Percentiles rank a stretch among this genome's conserved stretches.
Conservation (phyloP, 495 filamentous ascomycete genomes). For the Trichoderma virens region DNA sequence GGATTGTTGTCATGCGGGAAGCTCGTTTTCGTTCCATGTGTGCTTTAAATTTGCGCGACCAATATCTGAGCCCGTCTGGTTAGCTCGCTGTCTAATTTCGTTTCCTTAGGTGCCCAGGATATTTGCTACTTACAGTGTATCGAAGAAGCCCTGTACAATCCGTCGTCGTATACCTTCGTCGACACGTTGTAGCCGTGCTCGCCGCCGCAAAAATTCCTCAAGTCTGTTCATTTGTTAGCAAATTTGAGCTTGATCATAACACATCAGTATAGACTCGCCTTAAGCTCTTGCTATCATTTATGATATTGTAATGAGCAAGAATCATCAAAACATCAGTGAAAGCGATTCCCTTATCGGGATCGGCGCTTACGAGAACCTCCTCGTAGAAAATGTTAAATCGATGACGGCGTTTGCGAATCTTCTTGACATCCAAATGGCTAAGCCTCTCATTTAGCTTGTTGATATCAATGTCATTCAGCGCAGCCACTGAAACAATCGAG, state of each 20-base stretch:
- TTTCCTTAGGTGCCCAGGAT: not conserved
- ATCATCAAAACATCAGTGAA: slow-evolving; percentile 97
- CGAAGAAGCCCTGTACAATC: slow-evolving; percentile 89
- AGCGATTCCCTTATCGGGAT: slow-evolving; percentile 77
- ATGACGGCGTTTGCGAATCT: slow-evolving; percentile 62
- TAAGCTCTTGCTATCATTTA: slow-evolving; percentile 93
- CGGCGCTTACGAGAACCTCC: slow-evolving; percentile 89
- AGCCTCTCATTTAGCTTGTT: slow-evolving; percentile 66
- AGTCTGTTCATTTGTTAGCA: slow-evolving; percentile 39
- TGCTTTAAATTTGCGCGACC: slow-evolving; percentile 72
- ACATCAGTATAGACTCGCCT: slow-evolving; percentile 37
- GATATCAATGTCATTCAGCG: slow-evolving; percentile 63
- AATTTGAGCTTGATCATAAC: not conserved
- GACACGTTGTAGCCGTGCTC: slow-evolving; percentile 86
- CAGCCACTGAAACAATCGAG: slow-evolving; percentile 39
- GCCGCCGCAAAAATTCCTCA: slow-evolving; percentile 90
- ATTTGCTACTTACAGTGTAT: slow-evolving; percentile 58
- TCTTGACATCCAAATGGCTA: slow-evolving; percentile 62
- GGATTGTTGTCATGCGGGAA: slow-evolving; percentile 66
- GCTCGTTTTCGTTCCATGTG: slow-evolving; percentile 57
- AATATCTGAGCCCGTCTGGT: slow-evolving; percentile 44
- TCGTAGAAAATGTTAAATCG: slow-evolving; percentile 91
- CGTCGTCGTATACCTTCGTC: slow-evolving; percentile 88
- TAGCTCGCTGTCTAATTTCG: slow-evolving; percentile 13
- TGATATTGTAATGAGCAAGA: slow-evolving; percentile 96